Evolutionary conservation across 2,329 filamentous ascomycete genomes (phyloP).

Genomic region (Xylariales sp.): DNA sequence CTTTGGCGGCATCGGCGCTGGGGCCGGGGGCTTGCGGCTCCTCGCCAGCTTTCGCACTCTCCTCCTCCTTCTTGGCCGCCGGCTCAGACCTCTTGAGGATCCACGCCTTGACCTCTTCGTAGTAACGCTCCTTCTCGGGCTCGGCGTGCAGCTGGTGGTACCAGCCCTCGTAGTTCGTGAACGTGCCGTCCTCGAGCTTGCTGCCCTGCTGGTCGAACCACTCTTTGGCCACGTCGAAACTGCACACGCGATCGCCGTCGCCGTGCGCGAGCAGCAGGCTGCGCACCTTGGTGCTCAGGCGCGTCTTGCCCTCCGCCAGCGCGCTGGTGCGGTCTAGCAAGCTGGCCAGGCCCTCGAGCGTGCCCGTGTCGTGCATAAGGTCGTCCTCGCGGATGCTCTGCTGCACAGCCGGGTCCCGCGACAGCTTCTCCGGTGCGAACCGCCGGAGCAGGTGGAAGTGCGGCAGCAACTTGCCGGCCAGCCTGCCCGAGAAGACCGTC

Average conservation of each 20-base stretch:
- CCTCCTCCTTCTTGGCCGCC: conserved; percentile 4
- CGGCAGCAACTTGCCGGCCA: conserved; percentile 66
- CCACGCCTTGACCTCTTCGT: conserved; percentile 61
- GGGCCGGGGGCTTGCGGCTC: too few species aligned
- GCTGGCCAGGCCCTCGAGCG: conserved; percentile 72
- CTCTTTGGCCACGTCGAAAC: conserved; percentile 58
- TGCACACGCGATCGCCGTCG: conserved; percentile 66
- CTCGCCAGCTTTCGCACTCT: too few species aligned
- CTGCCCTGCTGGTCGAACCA: conserved; percentile 58
- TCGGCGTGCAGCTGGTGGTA: conserved; percentile 73
- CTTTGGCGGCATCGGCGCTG: too few species aligned
- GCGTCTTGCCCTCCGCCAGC: conserved; percentile 52
- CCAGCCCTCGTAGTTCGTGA: conserved; percentile 71
- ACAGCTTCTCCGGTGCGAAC: conserved; percentile 60
- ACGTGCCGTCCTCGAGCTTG: conserved; percentile 62
- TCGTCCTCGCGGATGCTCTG: conserved; percentile 59
- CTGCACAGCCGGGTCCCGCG: conserved; percentile 61
- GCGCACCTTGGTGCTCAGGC: conserved; percentile 48
- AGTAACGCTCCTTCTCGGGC: conserved; percentile 46
- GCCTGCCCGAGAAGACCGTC: conserved; percentile 60
- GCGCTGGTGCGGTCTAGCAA: conserved; percentile 70
- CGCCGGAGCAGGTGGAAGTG: conserved; percentile 61
- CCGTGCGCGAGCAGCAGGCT: conserved; percentile 74
- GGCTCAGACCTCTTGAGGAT: conserved; percentile 44
- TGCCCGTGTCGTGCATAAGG: conserved; percentile 78